Base-by-base conservation (phyloP, 257 asterid genomes). In the Fraxinus americana region DNA sequence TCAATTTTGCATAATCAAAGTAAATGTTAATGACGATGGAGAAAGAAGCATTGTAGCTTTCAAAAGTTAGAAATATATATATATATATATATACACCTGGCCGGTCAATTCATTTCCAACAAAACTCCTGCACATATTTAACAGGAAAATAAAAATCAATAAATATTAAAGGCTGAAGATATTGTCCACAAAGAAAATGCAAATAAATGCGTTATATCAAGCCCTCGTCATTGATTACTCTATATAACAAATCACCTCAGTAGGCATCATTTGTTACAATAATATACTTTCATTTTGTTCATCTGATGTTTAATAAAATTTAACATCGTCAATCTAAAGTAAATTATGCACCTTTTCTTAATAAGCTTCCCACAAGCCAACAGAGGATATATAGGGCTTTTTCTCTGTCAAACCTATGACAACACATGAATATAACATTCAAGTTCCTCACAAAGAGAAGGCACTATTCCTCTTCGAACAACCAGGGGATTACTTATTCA, bases 41-140 rank as follows among this genome's bases (percentile, higher is more conserved):
- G 61, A 68, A 68, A 38, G 52, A 74, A 21, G 69, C 50, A 72
- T 57, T 70, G 39, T 8, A 7, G 74, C 57, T 27, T 34, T n/a
- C n/a, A n/a, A n/a, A n/a, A n/a, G n/a, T n/a, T n/a, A n/a, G n/a
- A n/a, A n/a, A n/a, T n/a, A n/a, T n/a, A n/a, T n/a, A n/a, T n/a
- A n/a, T n/a, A n/a, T n/a, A n/a, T n/a, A n/a, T 50, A n/a, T n/a
- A 69, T 82, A 4, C 83, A 93, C 98, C 95, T 92, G 96, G 38
- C 87, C 88, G 12, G 77, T 63, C 35, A 86, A 41, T 81, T 92
- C 98, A 67, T 78, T 84, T 73, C 89, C 95, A 74, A 81, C 84
- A 78, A 93, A 92, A 70, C 82, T 84, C 88, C 98, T 93, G 88
- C 41, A 83, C 13, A 73, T 54, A 65, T 79, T 69, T 72, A 71